Conservation (phyloP, 2,329 filamentous ascomycete species). For the Curvularia sp. region DNA sequence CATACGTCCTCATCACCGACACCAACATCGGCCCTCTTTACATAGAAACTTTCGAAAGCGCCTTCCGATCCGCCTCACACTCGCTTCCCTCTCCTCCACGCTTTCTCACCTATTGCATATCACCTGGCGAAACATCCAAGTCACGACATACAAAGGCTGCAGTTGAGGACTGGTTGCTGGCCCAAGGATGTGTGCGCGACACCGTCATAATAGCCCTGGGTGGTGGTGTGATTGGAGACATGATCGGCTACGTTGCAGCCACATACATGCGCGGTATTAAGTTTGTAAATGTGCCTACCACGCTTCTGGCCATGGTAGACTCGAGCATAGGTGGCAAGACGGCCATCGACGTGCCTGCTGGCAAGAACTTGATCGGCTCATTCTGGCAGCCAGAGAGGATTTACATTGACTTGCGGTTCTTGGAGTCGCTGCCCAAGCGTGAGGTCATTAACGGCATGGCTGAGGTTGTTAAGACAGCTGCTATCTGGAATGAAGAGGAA, state of each 20-base stretch:
- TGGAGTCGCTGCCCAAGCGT: slow-evolving; percentile 86
- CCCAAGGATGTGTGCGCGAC: slow-evolving; percentile 90
- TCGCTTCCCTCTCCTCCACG: slow-evolving; percentile 61
- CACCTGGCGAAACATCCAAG: slow-evolving; percentile 93
- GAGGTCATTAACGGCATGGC: slow-evolving; percentile 99
- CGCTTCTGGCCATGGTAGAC: slow-evolving; percentile 95
- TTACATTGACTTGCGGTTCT: slow-evolving; percentile 91
- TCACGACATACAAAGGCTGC: slow-evolving; percentile 91
- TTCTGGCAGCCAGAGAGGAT: slow-evolving; percentile 97
- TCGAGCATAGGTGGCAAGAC: slow-evolving; percentile 99
- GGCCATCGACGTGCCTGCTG: slow-evolving; percentile 92
- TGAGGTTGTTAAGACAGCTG: slow-evolving; percentile 96
- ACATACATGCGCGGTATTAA: slow-evolving; percentile 98
- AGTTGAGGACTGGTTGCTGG: slow-evolving; percentile 97
- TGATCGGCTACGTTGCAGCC: slow-evolving; percentile 96
- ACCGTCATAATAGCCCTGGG: slow-evolving; percentile 94
- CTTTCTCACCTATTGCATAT: slow-evolving; percentile 86
- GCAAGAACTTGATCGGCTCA: slow-evolving; percentile 93
- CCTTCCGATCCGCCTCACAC: slow-evolving; percentile 69
- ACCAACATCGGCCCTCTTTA: slow-evolving; percentile 87
- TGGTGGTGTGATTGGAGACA: slow-evolving; percentile 95
- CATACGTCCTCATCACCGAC: slow-evolving; percentile 96
- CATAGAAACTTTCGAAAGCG: slow-evolving; percentile 74
- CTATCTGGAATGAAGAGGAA: slow-evolving; percentile 90
- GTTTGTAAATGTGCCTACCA: slow-evolving; percentile 96